Evolutionary conservation across 2,329 filamentous ascomycete genomes (phyloP), one percentile per base, ranked within the genome.

Genomic region (Pseudogymnoascus sp.): DNA sequence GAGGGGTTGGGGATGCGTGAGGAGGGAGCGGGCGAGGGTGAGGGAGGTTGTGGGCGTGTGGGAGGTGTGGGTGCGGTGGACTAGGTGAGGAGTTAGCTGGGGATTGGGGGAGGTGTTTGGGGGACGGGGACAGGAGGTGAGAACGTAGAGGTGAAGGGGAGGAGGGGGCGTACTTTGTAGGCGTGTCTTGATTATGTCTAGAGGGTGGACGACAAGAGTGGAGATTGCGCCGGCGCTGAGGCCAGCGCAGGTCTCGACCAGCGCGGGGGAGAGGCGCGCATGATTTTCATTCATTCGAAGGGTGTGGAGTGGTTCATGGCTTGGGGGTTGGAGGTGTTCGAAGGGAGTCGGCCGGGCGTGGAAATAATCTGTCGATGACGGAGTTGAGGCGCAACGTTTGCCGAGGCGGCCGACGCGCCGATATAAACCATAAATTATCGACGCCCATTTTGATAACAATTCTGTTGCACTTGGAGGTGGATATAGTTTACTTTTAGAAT

Each of bases 131-230:
- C 7, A 19, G 35, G 19, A 21, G 26, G 19, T 2, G 19, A 19
- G 16, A 19, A 37, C 11, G 12, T 1, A 14, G 19, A 21, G 19
- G 60, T n/a, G 58, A 19, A 12, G 23, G 11, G 14, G 31, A 26
- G n/a, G 19, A 19, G 21, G 38, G 19, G 39, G 72, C 78, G 63
- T 78, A 92, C 90, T 87, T 78, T 99, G 94, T 73, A 99, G 86
- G 66, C 94, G 89, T 65, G 93, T 97, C 81, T 99, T 99, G 73
- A 97, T 87, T 66, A 99, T 87, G 77, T 99, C 94, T 64, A 99
- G 85, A 33, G 94, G 94, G 73, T 97, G 93, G 61, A 94, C 89
- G 63, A 86, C 87, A 59, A 97, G 81, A 23, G 94, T 97, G 61
- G 92, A 89, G 69, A 92, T 83, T 63, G 91, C 83, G 65, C 94